These are phyloP conservation scores for Penicillium paneum DNA, from an alignment of 2,329 filamentous ascomycete genomes.

Conservation along the genomic window DNA sequence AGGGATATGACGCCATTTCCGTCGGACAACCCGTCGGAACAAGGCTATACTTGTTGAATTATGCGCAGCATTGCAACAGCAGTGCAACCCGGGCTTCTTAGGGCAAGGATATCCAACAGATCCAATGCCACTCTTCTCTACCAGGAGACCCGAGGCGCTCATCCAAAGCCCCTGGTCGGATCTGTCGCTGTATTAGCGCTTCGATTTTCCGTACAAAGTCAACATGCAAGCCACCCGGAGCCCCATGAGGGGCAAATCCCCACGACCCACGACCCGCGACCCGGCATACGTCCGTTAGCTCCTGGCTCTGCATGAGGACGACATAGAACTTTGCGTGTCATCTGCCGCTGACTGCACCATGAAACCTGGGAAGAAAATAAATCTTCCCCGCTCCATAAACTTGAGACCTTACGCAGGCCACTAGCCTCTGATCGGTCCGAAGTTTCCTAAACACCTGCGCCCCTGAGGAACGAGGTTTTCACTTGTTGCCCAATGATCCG, in stretches of 20 bases:
- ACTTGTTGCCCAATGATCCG: constrained; percentile 8
- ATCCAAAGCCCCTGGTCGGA: not conserved
- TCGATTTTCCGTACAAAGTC: not conserved
- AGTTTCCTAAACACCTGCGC: not conserved
- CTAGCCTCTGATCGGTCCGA: not conserved
- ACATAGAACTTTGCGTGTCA: constrained; percentile 1
- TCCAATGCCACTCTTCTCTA: not conserved
- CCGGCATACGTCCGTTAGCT: not conserved
- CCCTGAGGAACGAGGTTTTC: not conserved
- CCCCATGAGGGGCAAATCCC: constrained; percentile 2
- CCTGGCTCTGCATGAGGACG: not conserved
- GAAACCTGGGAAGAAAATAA: not conserved
- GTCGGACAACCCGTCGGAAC: not conserved
- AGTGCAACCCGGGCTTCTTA: not conserved
- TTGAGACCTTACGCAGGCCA: not conserved
- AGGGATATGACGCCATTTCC: constrained; percentile 3
- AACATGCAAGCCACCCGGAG: constrained; percentile 4
- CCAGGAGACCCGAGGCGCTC: not conserved
- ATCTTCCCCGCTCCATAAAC: not conserved
- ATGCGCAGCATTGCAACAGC: not conserved
- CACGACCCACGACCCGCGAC: not conserved
- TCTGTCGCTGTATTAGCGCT: not conserved
- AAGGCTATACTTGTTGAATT: not conserved
- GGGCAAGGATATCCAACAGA: not conserved
- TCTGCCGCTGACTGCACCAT: constrained; percentile 8